Evolutionary conservation across 306 rosid genomes (phyloP), one percentile per base, ranked within the genome.

Genomic region (Sesbania bispinosa): DNA sequence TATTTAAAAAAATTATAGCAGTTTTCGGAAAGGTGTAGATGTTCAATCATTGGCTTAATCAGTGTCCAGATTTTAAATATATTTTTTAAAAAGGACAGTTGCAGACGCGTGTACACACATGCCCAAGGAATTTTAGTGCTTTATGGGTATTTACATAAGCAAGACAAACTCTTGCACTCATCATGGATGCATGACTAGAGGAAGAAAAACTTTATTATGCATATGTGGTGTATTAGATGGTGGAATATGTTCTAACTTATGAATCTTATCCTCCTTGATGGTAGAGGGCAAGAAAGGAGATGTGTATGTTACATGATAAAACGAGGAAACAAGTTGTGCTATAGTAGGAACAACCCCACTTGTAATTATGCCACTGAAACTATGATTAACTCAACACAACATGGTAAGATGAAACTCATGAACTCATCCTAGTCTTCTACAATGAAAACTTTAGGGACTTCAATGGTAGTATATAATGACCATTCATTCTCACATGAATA

Each of bases 311-410:
- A 92, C 84, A 21, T 82, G 84, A 78, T 90, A 90, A 35, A 93
- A 84, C 5, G 93, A 84, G 61, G 96, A 81, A 72, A 79, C 79
- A 35, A 90, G 89, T 55, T 90, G 93, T 9, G 89, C 80, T 19
- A 73, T 14, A 18, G 93, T 87, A 38, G 96, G 93, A 81, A 86
- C 65, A 2, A 87, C 87, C 15, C 96, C 96, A 43, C 93, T 92
- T 86, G 87, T 62, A 80, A 20, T 57, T 46, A 53, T 63, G 77
- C 67, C 35, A 39, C 7, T 21, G 36, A 39, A 47, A 62, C 48
- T 47, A 23, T 75, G 10, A 73, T 10, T 30, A 36, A 52, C 26
- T 53, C 6, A 23, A n/a, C n/a, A 43, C 13, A 26, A 15, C 48
- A 53, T 14, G 38, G 60, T 27, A 67, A 46, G 10, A 75, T 16